Percentiles rank a stretch among this genome's conserved stretches.
Evolutionary conservation across 2,329 filamentous ascomycete species (phyloP).

Genomic region (Scopulariopsis brevicaulis): DNA sequence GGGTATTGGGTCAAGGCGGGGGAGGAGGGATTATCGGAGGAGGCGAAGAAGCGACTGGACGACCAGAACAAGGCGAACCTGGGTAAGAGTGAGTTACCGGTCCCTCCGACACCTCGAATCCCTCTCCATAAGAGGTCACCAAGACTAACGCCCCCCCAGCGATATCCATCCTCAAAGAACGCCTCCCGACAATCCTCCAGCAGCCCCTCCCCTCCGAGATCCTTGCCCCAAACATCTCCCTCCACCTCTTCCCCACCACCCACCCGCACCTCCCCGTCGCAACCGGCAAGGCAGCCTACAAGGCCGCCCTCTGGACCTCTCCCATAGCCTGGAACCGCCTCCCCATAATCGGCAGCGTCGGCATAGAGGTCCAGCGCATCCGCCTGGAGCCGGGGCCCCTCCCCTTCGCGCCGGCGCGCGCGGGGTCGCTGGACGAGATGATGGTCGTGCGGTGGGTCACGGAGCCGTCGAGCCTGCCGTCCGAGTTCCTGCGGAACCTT

Average conservation of each 20-base stretch:
- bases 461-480: background rate
- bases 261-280: constrained; percentile 88
- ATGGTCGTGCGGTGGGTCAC: constrained; percentile 72
- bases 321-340: constrained; percentile 93
- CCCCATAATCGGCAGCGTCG: constrained; percentile 82
- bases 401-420: constrained; percentile 31
- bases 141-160: constrained; percentile 25
- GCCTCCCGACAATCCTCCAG: constrained; percentile 55
- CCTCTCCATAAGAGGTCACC: background rate
- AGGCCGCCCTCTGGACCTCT: constrained; percentile 88
- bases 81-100: background rate
- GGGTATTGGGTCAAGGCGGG: background rate
- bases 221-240: constrained; percentile 61
- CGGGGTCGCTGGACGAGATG: constrained; percentile 60
- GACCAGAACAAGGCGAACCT: constrained; percentile 2
- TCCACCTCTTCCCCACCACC: constrained; percentile 62
- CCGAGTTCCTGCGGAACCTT: constrained; percentile 5
- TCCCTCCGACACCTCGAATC: background rate
- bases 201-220: constrained; percentile 62
- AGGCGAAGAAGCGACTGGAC: constrained; percentile 3
- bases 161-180: constrained; percentile 52
- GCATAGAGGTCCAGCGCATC: constrained; percentile 77
- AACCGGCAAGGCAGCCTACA: constrained; percentile 80
- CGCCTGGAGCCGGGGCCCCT: constrained; percentile 60
- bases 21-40: background rate